Conservation (phyloP, 305 asterid genomes). For the Andrographis paniculata region DNA sequence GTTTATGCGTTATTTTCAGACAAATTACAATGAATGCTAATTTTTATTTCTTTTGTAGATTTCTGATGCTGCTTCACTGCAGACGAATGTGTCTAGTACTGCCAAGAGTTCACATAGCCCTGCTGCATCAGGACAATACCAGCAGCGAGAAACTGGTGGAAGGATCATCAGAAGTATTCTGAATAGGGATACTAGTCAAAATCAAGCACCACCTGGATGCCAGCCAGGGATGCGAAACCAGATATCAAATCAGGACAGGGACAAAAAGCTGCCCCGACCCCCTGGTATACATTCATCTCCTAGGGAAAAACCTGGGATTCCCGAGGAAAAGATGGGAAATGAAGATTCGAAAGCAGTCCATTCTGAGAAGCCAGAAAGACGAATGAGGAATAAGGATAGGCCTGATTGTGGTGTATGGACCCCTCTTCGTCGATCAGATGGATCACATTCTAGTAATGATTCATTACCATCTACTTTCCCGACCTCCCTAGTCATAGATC, state of each 20-base stretch:
- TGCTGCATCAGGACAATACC: slow-evolving; percentile 36
- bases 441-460: slow-evolving; percentile 52
- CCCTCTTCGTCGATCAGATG: slow-evolving; percentile 58
- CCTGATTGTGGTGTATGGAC: slow-evolving; percentile 87
- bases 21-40: slow-evolving; percentile 2
- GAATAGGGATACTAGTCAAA: slow-evolving; percentile 41
- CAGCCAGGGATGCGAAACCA: slow-evolving; percentile 37
- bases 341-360: slow-evolving; percentile 30
- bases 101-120: slow-evolving; percentile 29
- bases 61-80: slow-evolving; percentile 31
- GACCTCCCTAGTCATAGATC: slow-evolving; percentile 37
- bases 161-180: slow-evolving; percentile 61
- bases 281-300: slow-evolving; percentile 36
- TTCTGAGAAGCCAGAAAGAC: slow-evolving; percentile 48
- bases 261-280: slow-evolving; percentile 56
- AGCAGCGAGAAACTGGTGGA: slow-evolving; percentile 55
- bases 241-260: slow-evolving; percentile 37
- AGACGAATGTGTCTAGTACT: slow-evolving; percentile 30
- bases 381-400: slow-evolving; percentile 58
- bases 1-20: too few species aligned
- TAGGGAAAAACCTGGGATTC: slow-evolving; percentile 36
- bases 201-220: slow-evolving; percentile 30
- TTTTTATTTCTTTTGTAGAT: slow-evolving; percentile 27
- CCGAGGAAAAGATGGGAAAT: slow-evolving; percentile 38
- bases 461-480: slow-evolving; percentile 52